These are phyloP conservation scores for Ogataea corticis DNA, from an alignment of 805 yeast genomes.

Conservation along the genomic window DNA sequence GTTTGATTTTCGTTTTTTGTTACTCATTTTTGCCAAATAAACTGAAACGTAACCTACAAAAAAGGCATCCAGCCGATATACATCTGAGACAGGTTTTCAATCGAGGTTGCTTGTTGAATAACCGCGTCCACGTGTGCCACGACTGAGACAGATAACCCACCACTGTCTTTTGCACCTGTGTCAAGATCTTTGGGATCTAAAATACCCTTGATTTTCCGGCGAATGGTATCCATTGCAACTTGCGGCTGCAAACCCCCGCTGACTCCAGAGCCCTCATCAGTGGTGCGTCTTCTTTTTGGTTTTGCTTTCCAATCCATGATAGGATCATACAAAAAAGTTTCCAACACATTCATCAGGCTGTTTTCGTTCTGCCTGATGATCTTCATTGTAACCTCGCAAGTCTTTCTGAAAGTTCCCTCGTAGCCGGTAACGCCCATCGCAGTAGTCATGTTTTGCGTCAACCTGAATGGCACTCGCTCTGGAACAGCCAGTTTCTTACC, in stretches of 20 bases:
- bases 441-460: slow-evolving; percentile 85
- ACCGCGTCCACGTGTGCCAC: slow-evolving; percentile 91
- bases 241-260: slow-evolving; percentile 49
- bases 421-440: slow-evolving; percentile 84
- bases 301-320: slow-evolving; percentile 69
- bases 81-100: slow-evolving; percentile 76
- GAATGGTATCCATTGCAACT: slow-evolving; percentile 66
- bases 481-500: slow-evolving; percentile 74
- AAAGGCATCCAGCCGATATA: slow-evolving; percentile 92
- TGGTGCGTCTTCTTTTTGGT: slow-evolving; percentile 38
- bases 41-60: slow-evolving; percentile 36
- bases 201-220: slow-evolving; percentile 83
- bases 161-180: slow-evolving; percentile 37
- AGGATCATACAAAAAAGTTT: slow-evolving; percentile 91
- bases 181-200: slow-evolving; percentile 60
- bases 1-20: background rate
- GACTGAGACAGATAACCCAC: slow-evolving; percentile 81
- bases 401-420: slow-evolving; percentile 84
- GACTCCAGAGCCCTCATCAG: slow-evolving; percentile 13
- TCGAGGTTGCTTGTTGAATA: slow-evolving; percentile 77
- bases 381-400: slow-evolving; percentile 80
- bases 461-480: slow-evolving; percentile 90
- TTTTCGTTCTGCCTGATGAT: slow-evolving; percentile 78
- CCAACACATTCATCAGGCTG: slow-evolving; percentile 83
- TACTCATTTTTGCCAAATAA: background rate